phyloP scores from a whole-genome alignment of 441 rosid species.

The Jatropha multifida region DNA sequence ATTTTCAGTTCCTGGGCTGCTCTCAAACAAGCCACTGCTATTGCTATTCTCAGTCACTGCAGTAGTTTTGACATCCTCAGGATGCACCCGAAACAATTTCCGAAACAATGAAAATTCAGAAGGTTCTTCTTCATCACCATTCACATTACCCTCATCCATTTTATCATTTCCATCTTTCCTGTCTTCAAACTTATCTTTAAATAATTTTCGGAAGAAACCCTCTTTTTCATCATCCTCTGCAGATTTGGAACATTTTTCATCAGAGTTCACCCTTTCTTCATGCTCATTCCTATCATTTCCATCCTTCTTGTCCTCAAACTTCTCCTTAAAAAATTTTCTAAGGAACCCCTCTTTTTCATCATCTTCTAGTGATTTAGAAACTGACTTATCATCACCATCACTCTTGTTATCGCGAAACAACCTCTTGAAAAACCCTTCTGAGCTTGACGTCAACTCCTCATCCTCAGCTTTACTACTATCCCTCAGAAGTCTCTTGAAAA shows the following conservation, averaged over 20 bases:
- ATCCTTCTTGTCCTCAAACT: constrained; percentile 72
- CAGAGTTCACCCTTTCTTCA: constrained; percentile 37
- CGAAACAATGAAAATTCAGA: constrained; percentile 82
- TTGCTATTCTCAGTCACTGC: constrained; percentile 51
- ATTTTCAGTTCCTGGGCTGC: constrained; percentile 94
- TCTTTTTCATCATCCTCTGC: constrained; percentile 84
- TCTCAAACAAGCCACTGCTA: constrained; percentile 58
- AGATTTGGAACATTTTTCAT: constrained; percentile 68
- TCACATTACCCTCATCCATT: constrained; percentile 42
- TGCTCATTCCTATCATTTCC: constrained; percentile 46
- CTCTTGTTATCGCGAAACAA: constrained; percentile 66
- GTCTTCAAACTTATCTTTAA: constrained; percentile 83
- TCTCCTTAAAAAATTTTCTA: constrained; percentile 76
- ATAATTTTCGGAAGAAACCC: constrained; percentile 77
- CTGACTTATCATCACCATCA: constrained; percentile 37
- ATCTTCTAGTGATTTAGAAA: constrained; percentile 66
- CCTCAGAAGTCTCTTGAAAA: constrained; percentile 84
- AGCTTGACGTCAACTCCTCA: constrained; percentile 36
- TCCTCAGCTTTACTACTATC: constrained; percentile 62
- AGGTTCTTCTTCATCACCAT: constrained; percentile 80
- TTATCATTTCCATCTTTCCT: constrained; percentile 78
- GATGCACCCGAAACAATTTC: constrained; percentile 90
- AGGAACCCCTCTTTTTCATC: constrained; percentile 91
- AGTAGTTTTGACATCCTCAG: constrained; percentile 67
- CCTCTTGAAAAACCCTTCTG: constrained; percentile 71